Evolutionary conservation across 2,329 filamentous ascomycete species (phyloP).

Genomic region (Alternaria novae-zelandiae): DNA sequence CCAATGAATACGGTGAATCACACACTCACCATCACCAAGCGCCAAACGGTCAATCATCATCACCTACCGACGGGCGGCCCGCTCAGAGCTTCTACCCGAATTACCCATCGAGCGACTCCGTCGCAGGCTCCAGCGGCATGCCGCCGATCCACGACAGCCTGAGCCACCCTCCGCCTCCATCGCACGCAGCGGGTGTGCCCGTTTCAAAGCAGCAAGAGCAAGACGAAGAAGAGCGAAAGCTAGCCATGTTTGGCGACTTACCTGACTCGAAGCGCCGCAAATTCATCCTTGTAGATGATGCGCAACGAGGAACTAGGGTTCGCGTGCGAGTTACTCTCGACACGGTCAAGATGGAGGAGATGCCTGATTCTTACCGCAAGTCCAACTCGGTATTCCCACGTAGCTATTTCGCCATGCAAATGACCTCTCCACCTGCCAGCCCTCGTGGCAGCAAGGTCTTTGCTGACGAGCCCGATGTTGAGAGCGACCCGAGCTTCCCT

Average conservation of each 20-base stretch:
- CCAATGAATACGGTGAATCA: conserved; percentile 65
- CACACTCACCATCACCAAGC: conserved; percentile 72
- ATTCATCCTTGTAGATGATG: conserved; percentile 94
- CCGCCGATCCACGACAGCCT: conserved; percentile 68
- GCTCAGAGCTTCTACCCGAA: conserved; percentile 77
- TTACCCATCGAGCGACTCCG: conserved; percentile 66
- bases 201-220: conserved; percentile 57
- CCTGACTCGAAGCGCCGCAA: conserved; percentile 92
- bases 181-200: conserved; percentile 51
- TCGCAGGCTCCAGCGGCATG: conserved; percentile 64
- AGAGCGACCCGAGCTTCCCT: conserved; percentile 54
- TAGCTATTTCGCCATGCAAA: conserved; percentile 90
- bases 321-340: conserved; percentile 93
- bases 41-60: conserved; percentile 60
- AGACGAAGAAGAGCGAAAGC: conserved; percentile 64
- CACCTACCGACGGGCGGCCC: conserved; percentile 72
- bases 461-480: conserved; percentile 60
- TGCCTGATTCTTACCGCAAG: conserved; percentile 93
- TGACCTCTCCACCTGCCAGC: conserved; percentile 83
- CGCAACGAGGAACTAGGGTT: conserved; percentile 74
- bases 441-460: conserved; percentile 79
- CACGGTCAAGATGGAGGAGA: conserved; percentile 90
- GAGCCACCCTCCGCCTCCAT: conserved; percentile 52
- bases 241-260: conserved; percentile 83
- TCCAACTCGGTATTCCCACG: conserved; percentile 88